Evolutionary conservation across 805 yeast genomes (phyloP), one percentile per base, ranked within the genome.

Genomic region (Priceomyces medius): DNA sequence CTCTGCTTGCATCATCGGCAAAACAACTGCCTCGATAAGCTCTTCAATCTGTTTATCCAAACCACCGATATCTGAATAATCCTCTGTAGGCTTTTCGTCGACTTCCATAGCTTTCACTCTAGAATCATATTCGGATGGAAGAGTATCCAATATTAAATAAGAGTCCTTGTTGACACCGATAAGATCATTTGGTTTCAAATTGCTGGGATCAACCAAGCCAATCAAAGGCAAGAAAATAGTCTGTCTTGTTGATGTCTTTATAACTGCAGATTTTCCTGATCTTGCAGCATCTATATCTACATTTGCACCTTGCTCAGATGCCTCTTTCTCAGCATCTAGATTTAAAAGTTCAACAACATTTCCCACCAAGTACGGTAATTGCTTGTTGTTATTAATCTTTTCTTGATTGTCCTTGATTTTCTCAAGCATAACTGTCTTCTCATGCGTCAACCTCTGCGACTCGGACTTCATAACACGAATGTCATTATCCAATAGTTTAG

Each of bases 81-180:
- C 88, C 64, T 93, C 99, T 1, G 96, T 85, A 45, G 99, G 99
- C 61, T 91, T 90, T 68, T 93, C 99, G 62, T 93, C 99, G 38
- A 93, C 99, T 65, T 93, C 99, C 99, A 93, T 88, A 9, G 98
- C 98, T 69, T 93, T 93, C 39, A 93, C 99, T 55, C 99, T 79
- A 41, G 95, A 85, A 64, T 93, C 99, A 61, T 93, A 93, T 66
- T 93, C 99, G 2, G 97, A 89, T 8, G 99, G 99, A 50, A 93
- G 74, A 6, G 95, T 89, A 66, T 93, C 99, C 54, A 93, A 75
- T 40, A 93, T 85, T 51, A 93, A 76, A 60, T 90, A 93, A 6
- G 97, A 87, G 62, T 93, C 99, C 68, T 93, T 93, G 65, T 93
- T 93, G 41, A 93, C 99, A 56, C 99, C 99, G 45, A 93, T 95